Percentiles rank a stretch among this genome's conserved stretches.
phyloP scores from a whole-genome alignment of 176 grass and related monocot species.

The Oryza officinalis region DNA sequence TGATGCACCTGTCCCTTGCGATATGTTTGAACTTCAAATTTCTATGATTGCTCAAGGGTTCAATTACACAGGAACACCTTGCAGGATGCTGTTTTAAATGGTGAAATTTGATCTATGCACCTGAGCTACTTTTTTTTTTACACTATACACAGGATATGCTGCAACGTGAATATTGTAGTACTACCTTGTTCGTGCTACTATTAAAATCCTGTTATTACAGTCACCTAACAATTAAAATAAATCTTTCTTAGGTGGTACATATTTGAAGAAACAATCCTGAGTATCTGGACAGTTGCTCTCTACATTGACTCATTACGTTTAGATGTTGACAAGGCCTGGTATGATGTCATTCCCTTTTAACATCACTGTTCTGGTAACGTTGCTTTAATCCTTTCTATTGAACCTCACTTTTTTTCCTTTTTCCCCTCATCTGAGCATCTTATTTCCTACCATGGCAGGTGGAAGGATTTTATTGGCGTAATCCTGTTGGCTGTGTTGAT shows the following conservation, averaged over 20 bases:
- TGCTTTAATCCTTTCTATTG: constrained; percentile 31
- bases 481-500: constrained; percentile 66
- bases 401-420: not conserved
- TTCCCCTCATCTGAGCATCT: constrained; percentile 7
- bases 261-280: constrained; percentile 77
- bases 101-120: not conserved
- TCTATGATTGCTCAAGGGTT: not conserved
- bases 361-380: not conserved
- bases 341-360: constrained; percentile 22
- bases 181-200: not conserved
- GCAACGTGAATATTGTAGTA: not conserved
- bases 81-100: not conserved
- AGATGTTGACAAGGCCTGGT: constrained; percentile 67
- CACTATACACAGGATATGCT: constrained; percentile 10
- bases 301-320: constrained; percentile 64
- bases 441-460: constrained; percentile 61
- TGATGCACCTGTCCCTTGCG: not conserved
- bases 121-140: not conserved
- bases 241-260: constrained; percentile 78
- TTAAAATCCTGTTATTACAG: constrained; percentile 16
- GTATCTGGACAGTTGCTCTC: constrained; percentile 69
- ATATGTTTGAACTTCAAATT: not conserved
- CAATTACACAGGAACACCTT: not conserved
- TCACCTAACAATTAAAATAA: constrained; percentile 14
- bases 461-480: constrained; percentile 87